Percentiles rank a stretch among this genome's conserved stretches.
These are phyloP conservation scores for Pseudomonodictys pantanalensis DNA, from an alignment of 495 filamentous ascomycete species.

Conservation along the genomic window DNA sequence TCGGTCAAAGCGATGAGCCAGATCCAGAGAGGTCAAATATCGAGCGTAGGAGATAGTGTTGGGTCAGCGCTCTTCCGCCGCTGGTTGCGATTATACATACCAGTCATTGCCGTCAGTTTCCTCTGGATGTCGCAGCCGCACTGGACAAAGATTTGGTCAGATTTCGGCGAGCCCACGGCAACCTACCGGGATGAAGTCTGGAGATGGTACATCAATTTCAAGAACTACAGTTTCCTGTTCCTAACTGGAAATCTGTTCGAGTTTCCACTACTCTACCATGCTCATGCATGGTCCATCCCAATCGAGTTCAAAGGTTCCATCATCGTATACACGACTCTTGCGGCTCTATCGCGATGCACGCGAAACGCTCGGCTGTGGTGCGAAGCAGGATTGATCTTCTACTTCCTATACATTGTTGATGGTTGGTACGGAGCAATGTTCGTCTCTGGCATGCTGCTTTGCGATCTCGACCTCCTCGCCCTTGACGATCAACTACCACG, in stretches of 20 bases:
- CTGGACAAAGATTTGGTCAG: slow-evolving; percentile 17
- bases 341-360: slow-evolving; percentile 29
- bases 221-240: slow-evolving; percentile 29
- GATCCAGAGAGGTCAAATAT: slow-evolving; percentile 54
- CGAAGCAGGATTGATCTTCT: slow-evolving; percentile 18
- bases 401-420: slow-evolving; percentile 40
- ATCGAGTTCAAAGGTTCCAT: slow-evolving; percentile 52
- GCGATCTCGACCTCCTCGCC: slow-evolving; percentile 37
- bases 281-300: slow-evolving; percentile 54
- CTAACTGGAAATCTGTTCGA: slow-evolving; percentile 19
- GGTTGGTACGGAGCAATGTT: slow-evolving; percentile 51
- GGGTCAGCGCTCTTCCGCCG: slow-evolving; percentile 65
- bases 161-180: slow-evolving; percentile 27
- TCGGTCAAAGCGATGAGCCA: slow-evolving; percentile 61
- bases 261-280: slow-evolving; percentile 36
- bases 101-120: slow-evolving; percentile 56
- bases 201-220: slow-evolving; percentile 23
- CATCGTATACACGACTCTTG: slow-evolving; percentile 46
- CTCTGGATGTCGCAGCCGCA: slow-evolving; percentile 50
- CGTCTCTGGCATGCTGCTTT: slow-evolving; percentile 46
- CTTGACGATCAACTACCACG: slow-evolving; percentile 10
- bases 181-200: slow-evolving; percentile 43
- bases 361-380: slow-evolving; percentile 37
- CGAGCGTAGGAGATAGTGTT: slow-evolving; percentile 47
- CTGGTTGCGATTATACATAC: slow-evolving; percentile 62